These are phyloP conservation scores for Neofusicoccum sp. DNA, from an alignment of 2,329 filamentous ascomycete genomes.

Conservation along the genomic window DNA sequence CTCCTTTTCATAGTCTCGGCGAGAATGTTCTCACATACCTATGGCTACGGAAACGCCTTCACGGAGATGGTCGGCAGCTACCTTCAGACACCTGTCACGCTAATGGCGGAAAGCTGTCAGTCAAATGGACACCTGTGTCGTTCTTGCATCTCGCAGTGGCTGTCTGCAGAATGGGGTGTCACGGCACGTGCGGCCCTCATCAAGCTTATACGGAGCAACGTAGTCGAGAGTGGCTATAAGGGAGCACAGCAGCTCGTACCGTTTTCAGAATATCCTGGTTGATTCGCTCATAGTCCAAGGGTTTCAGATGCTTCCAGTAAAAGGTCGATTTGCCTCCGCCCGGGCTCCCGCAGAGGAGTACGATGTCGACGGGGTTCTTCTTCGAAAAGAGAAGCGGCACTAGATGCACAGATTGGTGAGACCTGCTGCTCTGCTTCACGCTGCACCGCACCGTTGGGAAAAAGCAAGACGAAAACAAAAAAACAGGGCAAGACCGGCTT, in stretches of 20 bases:
- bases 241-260: slow-evolving; percentile 42
- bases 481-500: slow-evolving; percentile 24
- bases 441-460: not conserved
- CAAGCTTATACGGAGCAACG: slow-evolving; percentile 16
- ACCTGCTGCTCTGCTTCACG: not conserved
- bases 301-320: slow-evolving; percentile 76
- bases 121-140: slow-evolving; percentile 26
- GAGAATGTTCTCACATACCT: slow-evolving; percentile 59
- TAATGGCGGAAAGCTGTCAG: slow-evolving; percentile 38
- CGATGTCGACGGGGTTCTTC: slow-evolving; percentile 69
- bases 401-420: slow-evolving; percentile 18
- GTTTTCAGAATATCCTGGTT: slow-evolving; percentile 90
- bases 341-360: slow-evolving; percentile 86
- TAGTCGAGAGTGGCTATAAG: slow-evolving; percentile 19
- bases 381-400: slow-evolving; percentile 54
- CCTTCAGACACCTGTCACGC: slow-evolving; percentile 69
- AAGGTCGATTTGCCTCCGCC: slow-evolving; percentile 92
- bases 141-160: slow-evolving; percentile 21
- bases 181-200: slow-evolving; percentile 29
- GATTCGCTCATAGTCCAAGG: slow-evolving; percentile 77
- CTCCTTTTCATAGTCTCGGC: slow-evolving; percentile 1
- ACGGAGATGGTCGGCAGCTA: slow-evolving; percentile 66
- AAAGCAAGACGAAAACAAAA: slow-evolving; percentile 1
- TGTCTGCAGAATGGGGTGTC: slow-evolving; percentile 17
- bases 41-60: slow-evolving; percentile 72